Evolutionary conservation across 768 basidiomycete genomes (phyloP).

Genomic region (Suillus bovinus): DNA sequence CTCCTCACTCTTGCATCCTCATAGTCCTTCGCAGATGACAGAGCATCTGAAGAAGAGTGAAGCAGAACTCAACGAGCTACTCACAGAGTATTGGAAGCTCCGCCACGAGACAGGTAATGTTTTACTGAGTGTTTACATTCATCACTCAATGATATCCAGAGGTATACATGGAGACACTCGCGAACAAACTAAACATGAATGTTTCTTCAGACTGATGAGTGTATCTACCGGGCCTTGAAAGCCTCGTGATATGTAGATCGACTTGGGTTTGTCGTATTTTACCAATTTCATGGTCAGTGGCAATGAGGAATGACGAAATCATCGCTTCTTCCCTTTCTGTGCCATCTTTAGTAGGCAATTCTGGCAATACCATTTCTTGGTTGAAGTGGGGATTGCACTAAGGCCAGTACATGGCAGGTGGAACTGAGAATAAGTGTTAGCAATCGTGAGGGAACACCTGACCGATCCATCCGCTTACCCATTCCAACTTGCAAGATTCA

Average conservation of each 20-base stretch:
- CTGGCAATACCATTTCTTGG: constrained; percentile 69
- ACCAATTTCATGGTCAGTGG: not conserved
- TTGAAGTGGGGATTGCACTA: constrained; percentile 53
- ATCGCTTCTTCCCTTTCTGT: constrained; percentile 35
- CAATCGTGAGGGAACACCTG: not conserved
- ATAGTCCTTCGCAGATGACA: constrained; percentile 53
- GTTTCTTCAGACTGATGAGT: constrained; percentile 30
- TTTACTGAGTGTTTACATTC: not conserved
- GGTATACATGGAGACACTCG: constrained; percentile 84
- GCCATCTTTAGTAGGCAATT: constrained; percentile 50
- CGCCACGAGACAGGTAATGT: constrained; percentile 70
- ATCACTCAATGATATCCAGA: constrained; percentile 42
- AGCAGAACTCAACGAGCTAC: constrained; percentile 74
- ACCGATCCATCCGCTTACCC: constrained; percentile 53
- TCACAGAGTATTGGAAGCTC: constrained; percentile 82
- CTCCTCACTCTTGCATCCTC: not conserved
- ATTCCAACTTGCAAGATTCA: constrained; percentile 70
- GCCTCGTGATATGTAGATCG: not conserved
- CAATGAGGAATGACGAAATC: not conserved
- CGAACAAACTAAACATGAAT: constrained; percentile 74
- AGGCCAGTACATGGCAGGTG: constrained; percentile 71
- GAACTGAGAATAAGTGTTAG: constrained; percentile 49
- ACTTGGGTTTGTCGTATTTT: not conserved
- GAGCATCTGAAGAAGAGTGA: constrained; percentile 77
- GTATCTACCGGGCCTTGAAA: not conserved